These are phyloP conservation scores for Saccharomycopsis sp. DNA, from an alignment of 805 yeast species.

Conservation along the genomic window DNA sequence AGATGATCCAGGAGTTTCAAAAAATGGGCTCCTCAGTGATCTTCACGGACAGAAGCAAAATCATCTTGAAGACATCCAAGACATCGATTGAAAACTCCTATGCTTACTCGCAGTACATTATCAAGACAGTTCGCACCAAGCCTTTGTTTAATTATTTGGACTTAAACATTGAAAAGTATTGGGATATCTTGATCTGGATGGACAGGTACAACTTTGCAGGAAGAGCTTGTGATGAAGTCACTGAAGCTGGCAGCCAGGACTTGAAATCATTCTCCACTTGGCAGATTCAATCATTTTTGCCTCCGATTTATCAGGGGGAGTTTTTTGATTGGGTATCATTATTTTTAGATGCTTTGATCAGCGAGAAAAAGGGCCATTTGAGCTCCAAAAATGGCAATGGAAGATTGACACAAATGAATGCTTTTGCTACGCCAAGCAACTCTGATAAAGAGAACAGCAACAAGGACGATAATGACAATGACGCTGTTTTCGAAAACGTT, in stretches of 20 bases:
- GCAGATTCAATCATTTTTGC: constrained; percentile 72
- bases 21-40: constrained; percentile 72
- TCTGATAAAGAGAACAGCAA: constrained; percentile 29
- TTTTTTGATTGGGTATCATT: constrained; percentile 82
- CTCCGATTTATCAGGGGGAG: constrained; percentile 66
- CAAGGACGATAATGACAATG: not conserved
- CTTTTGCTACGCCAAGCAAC: not conserved
- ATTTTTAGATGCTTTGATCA: constrained; percentile 60
- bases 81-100: constrained; percentile 76
- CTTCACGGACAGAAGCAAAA: constrained; percentile 69
- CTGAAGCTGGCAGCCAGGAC: constrained; percentile 32
- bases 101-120: constrained; percentile 80
- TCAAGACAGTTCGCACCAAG: constrained; percentile 67
- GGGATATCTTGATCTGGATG: constrained; percentile 97
- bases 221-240: constrained; percentile 34
- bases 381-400: constrained; percentile 37
- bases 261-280: constrained; percentile 41
- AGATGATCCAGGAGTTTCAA: constrained; percentile 50
- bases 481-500: not conserved
- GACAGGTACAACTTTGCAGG: constrained; percentile 87
- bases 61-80: constrained; percentile 67
- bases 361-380: constrained; percentile 35
- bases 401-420: constrained; percentile 51
- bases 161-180: constrained; percentile 60
- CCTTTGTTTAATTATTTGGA: constrained; percentile 81